A percentile compares a stretch with the other conserved stretches of the same genome.
These are phyloP conservation scores for Xylariaceae sp. DNA, from an alignment of 2,329 filamentous ascomycete species.

Conservation along the genomic window DNA sequence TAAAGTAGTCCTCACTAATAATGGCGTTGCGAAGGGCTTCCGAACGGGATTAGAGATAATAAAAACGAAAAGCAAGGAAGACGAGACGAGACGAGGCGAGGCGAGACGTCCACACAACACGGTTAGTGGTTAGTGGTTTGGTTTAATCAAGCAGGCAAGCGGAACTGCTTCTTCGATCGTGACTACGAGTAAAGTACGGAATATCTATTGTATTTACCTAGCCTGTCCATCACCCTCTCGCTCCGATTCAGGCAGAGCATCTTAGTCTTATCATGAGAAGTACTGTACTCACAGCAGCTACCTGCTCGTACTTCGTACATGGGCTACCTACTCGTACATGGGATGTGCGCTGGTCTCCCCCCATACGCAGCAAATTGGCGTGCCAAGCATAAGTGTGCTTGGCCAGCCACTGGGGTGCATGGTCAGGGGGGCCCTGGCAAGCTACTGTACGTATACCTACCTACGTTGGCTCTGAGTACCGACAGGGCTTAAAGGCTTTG, in stretches of 20 bases:
- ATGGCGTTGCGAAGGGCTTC: not conserved
- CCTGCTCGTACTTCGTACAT: not conserved
- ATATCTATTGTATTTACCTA: conserved; percentile 4
- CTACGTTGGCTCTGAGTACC: conserved; percentile 26
- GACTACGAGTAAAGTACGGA: not conserved
- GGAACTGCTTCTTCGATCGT: conserved; percentile 12
- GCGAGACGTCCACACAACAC: not conserved
- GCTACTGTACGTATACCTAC: conserved; percentile 9
- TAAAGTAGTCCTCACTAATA: not conserved
- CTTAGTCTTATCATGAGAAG: conserved; percentile 28
- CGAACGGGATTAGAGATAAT: not conserved
- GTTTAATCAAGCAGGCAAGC: not conserved
- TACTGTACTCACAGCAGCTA: not conserved
- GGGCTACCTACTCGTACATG: not conserved
- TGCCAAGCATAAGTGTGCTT: conserved; percentile 28
- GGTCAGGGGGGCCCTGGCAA: conserved; percentile 25
- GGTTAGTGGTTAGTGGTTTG: not conserved
- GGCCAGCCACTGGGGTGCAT: conserved; percentile 32
- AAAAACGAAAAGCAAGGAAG: not conserved
- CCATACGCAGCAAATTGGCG: conserved; percentile 15
- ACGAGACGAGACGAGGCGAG: not conserved
- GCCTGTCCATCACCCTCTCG: not conserved
- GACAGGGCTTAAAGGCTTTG: conserved; percentile 32
- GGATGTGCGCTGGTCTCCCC: not conserved
- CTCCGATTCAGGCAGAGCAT: conserved; percentile 21